Evolutionary conservation across 2,329 filamentous ascomycete genomes (phyloP).

Genomic region (Fusarium nisikadoi): DNA sequence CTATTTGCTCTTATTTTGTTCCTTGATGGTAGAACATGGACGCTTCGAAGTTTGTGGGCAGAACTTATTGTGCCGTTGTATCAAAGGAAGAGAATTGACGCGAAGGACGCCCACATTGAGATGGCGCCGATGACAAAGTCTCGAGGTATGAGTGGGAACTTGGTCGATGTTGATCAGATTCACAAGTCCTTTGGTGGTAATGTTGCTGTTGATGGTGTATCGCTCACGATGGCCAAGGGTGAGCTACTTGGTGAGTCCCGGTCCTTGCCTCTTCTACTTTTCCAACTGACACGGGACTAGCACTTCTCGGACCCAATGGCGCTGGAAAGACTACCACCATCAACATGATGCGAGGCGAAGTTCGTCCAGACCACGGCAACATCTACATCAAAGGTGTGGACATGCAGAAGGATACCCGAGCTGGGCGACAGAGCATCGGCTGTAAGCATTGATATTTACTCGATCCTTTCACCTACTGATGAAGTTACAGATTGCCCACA

Average conservation of each 20-base stretch:
- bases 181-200: neutral
- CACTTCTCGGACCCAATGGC: slow-evolving; percentile 18
- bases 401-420: slow-evolving; percentile 70
- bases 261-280: too few species aligned
- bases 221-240: neutral
- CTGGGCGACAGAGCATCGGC: slow-evolving; percentile 72
- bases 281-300: neutral
- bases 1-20: neutral
- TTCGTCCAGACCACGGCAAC: slow-evolving; percentile 48
- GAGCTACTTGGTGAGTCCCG: neutral
- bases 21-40: neutral
- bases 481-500: slow-evolving; percentile 69
- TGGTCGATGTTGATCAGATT: neutral
- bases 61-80: neutral
- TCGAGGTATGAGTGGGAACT: neutral
- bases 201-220: slow-evolving; percentile 1
- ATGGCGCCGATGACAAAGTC: neutral
- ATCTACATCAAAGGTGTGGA: slow-evolving; percentile 76
- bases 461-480: neutral
- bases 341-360: slow-evolving; percentile 19
- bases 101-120: neutral
- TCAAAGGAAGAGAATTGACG: rapidly evolving
- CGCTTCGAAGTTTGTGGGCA: neutral
- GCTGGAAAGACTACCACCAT: slow-evolving; percentile 16
- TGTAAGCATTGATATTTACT: neutral